Base-by-base conservation (phyloP, 768 basidiomycete genomes). In the Phaffia australis region DNA sequence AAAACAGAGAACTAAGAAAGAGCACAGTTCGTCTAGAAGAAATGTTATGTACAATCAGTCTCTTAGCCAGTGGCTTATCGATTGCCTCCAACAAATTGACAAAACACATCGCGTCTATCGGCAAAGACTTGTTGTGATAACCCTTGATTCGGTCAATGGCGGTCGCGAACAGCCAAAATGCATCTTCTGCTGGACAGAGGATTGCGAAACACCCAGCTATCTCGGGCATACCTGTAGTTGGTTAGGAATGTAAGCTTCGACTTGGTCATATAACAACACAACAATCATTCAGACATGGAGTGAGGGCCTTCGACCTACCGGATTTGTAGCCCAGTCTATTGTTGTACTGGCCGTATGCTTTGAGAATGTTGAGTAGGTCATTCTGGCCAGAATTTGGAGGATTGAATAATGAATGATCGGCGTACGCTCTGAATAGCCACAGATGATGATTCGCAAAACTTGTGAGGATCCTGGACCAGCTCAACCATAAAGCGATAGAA, bases 341-440 rank as follows among this genome's bases (percentile, higher is more conserved):
- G 52, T 69, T 69, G 51, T 63, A 46, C 49, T 56, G 47, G 16
- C 50, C 50, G 57, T 64, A 69, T 14, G 54, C 54, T 19, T 42
- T 32, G 27, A 60, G 51, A 27, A 69, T 51, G 63, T 63, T 30
- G 32, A 54, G 56, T 50, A 69, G 51, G 21, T 69, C 67, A 9
- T 57, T 49, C 19, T 49, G 62, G 2, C 67, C 67, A 7, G 56
- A 55, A 49, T 51, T 32, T 47, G 67, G 67, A 15, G 58, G 50
- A 56, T 51, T 57, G 67, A 69, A 64, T 25, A 63, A 47, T 1
- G 56, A 47, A 35, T 69, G 67, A 46, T 69, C 67, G 25, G 56
- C 19, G 35, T 63, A 69, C 25, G 61, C 62, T 35, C 63, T 69
- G 42, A 14, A 27, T 46, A 23, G 25, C 15, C 11, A 3, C 19